These are phyloP conservation scores for Hypocreales sp. DNA, from an alignment of 2,329 filamentous ascomycete genomes.

Conservation along the genomic window DNA sequence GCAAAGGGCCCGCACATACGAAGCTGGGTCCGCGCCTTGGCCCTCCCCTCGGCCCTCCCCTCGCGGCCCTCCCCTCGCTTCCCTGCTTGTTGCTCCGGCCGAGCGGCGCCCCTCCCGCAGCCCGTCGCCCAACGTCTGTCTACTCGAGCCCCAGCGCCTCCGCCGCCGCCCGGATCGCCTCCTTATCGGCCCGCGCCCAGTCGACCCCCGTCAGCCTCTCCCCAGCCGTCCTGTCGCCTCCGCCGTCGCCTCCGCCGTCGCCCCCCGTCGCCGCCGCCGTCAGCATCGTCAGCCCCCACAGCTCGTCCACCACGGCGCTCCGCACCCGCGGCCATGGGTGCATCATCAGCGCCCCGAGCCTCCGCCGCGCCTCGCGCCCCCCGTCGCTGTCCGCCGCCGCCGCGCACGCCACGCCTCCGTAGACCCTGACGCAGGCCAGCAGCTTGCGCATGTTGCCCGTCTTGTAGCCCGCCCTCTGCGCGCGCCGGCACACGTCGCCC, in stretches of 20 bases:
- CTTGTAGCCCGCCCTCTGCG: constrained; percentile 71
- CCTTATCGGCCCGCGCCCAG: constrained; percentile 39
- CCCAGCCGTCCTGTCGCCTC: neutral
- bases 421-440: constrained; percentile 65
- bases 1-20: too few species aligned
- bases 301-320: constrained; percentile 41
- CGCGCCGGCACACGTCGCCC: constrained; percentile 48
- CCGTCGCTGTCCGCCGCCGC: constrained; percentile 3
- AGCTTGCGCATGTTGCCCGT: constrained; percentile 70
- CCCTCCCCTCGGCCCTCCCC: too few species aligned
- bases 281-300: constrained; percentile 36
- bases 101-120: too few species aligned
- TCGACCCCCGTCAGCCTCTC: constrained; percentile 35
- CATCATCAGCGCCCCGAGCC: constrained; percentile 55
- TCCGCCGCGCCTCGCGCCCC: constrained; percentile 39
- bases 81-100: too few species aligned
- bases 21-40: too few species aligned
- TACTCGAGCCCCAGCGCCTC: constrained; percentile 16
- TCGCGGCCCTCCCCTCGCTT: too few species aligned
- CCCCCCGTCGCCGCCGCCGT: constrained; percentile 11
- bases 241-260: neutral
- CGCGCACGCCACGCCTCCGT: constrained; percentile 46
- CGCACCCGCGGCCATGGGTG: constrained; percentile 73
- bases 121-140: too few species aligned
- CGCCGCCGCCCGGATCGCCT: constrained; percentile 24